phyloP scores from a whole-genome alignment of 2,329 filamentous ascomycete species.

The Neonectria magnoliae region DNA sequence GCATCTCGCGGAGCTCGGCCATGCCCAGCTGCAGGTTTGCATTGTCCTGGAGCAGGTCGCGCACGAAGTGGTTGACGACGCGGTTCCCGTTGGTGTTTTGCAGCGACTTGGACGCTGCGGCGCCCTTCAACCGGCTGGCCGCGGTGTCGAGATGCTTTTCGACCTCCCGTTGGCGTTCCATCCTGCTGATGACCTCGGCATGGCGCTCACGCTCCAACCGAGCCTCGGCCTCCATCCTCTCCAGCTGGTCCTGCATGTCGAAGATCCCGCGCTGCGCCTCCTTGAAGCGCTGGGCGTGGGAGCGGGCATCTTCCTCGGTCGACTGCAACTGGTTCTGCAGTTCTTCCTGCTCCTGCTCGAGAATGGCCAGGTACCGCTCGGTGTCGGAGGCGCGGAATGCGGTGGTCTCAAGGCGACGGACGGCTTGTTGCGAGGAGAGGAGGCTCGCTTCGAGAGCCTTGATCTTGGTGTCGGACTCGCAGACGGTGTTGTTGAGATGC shows the following conservation, averaged over 20 bases:
- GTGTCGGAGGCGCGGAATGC: conserved; percentile 80
- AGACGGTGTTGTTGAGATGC: conserved; percentile 79
- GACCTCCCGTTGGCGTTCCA: conserved; percentile 84
- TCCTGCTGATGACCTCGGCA: conserved; percentile 79
- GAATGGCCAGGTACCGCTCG: conserved; percentile 79
- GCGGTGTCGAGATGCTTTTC: conserved; percentile 85
- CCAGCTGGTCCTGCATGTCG: conserved; percentile 86
- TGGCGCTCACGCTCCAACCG: conserved; percentile 83
- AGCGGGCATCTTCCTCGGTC: conserved; percentile 79
- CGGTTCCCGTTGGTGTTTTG: conserved; percentile 67
- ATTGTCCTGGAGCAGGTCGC: conserved; percentile 94
- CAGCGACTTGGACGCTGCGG: conserved; percentile 76
- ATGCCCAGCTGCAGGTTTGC: conserved; percentile 93
- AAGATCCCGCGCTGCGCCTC: conserved; percentile 82
- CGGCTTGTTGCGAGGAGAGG: conserved; percentile 78
- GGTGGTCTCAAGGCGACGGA: conserved; percentile 78
- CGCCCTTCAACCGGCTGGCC: conserved; percentile 82
- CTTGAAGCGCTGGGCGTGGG: conserved; percentile 84
- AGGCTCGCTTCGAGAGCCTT: conserved; percentile 80
- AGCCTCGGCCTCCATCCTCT: conserved; percentile 86
- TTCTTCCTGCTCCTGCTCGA: conserved; percentile 83
- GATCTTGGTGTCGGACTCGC: conserved; percentile 83
- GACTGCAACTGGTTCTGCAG: conserved; percentile 74
- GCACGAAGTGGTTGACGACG: conserved; percentile 95
- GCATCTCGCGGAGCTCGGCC: conserved; percentile 88